Conservation (phyloP, 2,329 filamentous ascomycete genomes). For the Hawksworthiomyces lignivorus region DNA sequence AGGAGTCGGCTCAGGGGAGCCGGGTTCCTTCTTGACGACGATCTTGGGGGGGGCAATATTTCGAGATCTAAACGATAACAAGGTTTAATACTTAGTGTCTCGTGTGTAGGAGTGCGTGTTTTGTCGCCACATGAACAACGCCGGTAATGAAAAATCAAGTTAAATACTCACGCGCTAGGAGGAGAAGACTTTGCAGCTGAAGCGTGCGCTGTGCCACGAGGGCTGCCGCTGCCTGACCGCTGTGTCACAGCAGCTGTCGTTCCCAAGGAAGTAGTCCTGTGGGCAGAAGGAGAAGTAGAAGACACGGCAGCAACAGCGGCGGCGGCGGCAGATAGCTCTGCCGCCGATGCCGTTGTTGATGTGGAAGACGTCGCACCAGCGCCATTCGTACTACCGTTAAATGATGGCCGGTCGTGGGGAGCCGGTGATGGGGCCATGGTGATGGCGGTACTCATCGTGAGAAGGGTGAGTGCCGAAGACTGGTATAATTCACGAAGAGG, state of each 20-base stretch:
- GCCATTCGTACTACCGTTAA: constrained; percentile 24
- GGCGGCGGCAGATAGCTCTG: constrained; percentile 36
- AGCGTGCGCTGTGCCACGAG: constrained; percentile 31
- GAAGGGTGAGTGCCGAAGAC: constrained; percentile 5
- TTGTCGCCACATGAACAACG: not conserved
- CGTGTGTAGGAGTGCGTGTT: not conserved
- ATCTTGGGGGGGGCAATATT: constrained; percentile 63
- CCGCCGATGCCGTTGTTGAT: constrained; percentile 14
- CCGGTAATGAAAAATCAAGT: no score
- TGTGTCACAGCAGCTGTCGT: constrained; percentile 35
- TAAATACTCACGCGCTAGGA: constrained; percentile 48
- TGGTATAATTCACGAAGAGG: not conserved
- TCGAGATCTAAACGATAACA: constrained; percentile 43
- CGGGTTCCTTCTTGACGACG: constrained; percentile 92
- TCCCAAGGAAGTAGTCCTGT: constrained; percentile 33
- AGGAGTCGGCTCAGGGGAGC: constrained; percentile 71
- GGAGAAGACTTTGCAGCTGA: constrained; percentile 47
- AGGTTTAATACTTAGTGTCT: no score
- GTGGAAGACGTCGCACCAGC: constrained; percentile 2
- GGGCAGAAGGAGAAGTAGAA: constrained; percentile 34
- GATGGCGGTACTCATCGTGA: constrained; percentile 59
- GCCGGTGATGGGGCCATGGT: constrained; percentile 60
- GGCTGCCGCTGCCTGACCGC: constrained; percentile 48
- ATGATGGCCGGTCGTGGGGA: constrained; percentile 56
- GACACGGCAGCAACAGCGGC: constrained; percentile 26